phyloP scores from a whole-genome alignment of 1,139 yeast species.

The Geotrichum macrosporum region DNA sequence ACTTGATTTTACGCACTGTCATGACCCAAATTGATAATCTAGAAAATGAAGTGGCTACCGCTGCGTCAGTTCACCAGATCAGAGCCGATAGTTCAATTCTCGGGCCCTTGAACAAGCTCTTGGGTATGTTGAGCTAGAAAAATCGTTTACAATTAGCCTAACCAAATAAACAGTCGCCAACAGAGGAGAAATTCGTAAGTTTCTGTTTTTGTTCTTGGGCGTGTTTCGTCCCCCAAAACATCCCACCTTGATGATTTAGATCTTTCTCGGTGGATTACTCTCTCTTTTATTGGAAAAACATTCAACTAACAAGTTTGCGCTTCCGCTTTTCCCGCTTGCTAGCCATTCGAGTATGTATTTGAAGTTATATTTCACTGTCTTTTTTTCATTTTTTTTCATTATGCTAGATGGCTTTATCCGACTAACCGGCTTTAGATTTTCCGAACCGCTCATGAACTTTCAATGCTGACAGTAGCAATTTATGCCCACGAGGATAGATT shows the following conservation, averaged over 20 bases:
- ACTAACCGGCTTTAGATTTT: too few species aligned
- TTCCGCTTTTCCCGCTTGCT: conserved; percentile 12
- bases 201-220: too few species aligned
- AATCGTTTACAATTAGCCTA: too few species aligned
- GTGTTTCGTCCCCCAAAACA: background rate
- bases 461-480: conserved; percentile 96
- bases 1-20: background rate
- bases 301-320: background rate
- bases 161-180: conserved; percentile 59
- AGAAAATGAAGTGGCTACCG: conserved; percentile 20
- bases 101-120: conserved; percentile 41
- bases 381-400: too few species aligned
- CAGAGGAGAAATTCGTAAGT: conserved; percentile 80
- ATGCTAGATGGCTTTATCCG: too few species aligned
- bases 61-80: conserved; percentile 29
- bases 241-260: too few species aligned
- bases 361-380: too few species aligned
- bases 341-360: conserved; percentile 31
- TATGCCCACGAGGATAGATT: conserved; percentile 95
- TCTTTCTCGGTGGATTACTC: too few species aligned
- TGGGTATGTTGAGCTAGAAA: conserved; percentile 28
- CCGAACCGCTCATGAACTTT: conserved; percentile 95
- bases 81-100: conserved; percentile 40
- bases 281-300: background rate
- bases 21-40: conserved; percentile 12